phyloP scores from a whole-genome alignment of 2,329 filamentous ascomycete species.

The Cladophialophora carrionii region DNA sequence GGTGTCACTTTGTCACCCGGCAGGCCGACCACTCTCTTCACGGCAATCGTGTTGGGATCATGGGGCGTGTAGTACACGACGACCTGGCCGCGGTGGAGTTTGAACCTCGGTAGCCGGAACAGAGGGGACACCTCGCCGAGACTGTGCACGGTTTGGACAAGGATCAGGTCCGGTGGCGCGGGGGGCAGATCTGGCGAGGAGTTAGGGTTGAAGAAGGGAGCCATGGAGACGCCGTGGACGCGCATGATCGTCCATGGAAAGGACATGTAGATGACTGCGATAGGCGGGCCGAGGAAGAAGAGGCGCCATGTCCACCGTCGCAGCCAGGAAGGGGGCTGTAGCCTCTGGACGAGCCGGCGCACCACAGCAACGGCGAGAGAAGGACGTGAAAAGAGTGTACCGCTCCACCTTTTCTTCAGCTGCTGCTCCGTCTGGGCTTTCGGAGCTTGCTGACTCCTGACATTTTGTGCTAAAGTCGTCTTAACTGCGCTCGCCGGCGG shows the following conservation, averaged over 20 bases:
- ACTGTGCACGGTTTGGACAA: conserved; percentile 36
- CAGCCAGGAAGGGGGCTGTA: neutral
- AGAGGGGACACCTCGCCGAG: neutral
- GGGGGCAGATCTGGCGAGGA: conserved; percentile 53
- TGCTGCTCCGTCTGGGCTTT: neutral
- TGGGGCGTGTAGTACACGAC: conserved; percentile 61
- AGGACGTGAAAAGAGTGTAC: neutral
- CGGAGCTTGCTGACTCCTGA: neutral
- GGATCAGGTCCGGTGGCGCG: conserved; percentile 46
- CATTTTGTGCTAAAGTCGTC: neutral
- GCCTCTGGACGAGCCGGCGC: neutral
- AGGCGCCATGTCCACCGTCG: conserved; percentile 31
- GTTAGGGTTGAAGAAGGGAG: conserved; percentile 72
- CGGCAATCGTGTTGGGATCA: conserved; percentile 54
- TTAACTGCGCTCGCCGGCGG: neutral
- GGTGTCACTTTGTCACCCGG: conserved; percentile 77
- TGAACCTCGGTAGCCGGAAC: conserved; percentile 48
- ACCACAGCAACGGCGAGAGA: neutral
- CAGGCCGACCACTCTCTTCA: conserved; percentile 83
- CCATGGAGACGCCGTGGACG: conserved; percentile 67
- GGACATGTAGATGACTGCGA: conserved; percentile 48
- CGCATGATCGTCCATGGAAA: conserved; percentile 47
- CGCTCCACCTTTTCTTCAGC: neutral
- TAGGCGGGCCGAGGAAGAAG: conserved; percentile 43
- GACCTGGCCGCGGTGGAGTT: conserved; percentile 71